Base-by-base conservation (phyloP, 441 rosid genomes). In the Cnidoscolus chayamansa region DNA sequence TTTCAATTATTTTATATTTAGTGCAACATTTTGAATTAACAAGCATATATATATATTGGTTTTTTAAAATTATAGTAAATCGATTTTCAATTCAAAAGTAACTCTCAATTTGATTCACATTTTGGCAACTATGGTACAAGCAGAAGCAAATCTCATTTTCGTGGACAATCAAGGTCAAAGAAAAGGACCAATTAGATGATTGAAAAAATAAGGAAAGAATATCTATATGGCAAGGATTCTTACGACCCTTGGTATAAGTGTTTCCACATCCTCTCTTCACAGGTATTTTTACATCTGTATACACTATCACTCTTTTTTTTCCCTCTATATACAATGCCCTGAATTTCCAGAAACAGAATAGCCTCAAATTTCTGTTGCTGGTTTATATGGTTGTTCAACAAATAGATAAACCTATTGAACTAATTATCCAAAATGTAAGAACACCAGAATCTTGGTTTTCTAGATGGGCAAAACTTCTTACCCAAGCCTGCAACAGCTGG, bases 401-500 rank as follows among this genome's bases (percentile, higher is more conserved):
- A 81, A 86, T 77, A 70, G 73, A 59, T 67, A 78, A 43, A 68
- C 51, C 50, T 63, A 72, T 50, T 31, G 40, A 75, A 45, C 76
- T 77, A 77, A 65, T 73, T 74, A 77, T 50, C 63, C 71, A 76
- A 78, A 77, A 70, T 63, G 59, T 16, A 74, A 73, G 75, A 77
- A 71, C 71, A 76, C 79, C 77, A 65, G 77, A 77, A 74, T 76
- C 80, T 76, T 76, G 17, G 67, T 66, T 78, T 76, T 73, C 73
- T 19, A 60, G 74, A 40, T 5, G 73, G 78, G 77, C 92, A 90
- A 94, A 92, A 92, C 86, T 92, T 86, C 82, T 80, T 73, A 82
- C 88, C 91, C 91, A 81, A 69, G 81, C 81, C 79, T 73, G 72
- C 82, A 80, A 80, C 53, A 72, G 72, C 81, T 60, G 80, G 87